phyloP scores from a whole-genome alignment of 768 basidiomycete species.

The Pleurotus ostreatus region DNA sequence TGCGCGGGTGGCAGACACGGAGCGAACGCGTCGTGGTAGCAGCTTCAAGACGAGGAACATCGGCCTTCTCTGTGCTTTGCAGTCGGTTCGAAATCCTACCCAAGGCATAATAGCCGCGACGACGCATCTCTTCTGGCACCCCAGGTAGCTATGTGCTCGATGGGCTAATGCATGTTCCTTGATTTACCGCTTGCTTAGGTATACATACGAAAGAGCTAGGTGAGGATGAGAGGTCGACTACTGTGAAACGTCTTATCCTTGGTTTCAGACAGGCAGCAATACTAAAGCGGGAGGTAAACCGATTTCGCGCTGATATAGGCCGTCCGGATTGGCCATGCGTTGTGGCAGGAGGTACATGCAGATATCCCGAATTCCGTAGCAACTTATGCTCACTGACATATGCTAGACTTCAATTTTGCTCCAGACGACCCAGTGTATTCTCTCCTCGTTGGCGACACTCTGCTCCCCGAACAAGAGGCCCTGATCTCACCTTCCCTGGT shows the following conservation, averaged over 20 bases:
- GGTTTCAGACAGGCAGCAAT: slow-evolving; percentile 69
- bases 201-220: slow-evolving; percentile 84
- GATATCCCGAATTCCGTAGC: not conserved
- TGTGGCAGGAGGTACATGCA: slow-evolving; percentile 71
- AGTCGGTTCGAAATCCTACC: slow-evolving; percentile 29
- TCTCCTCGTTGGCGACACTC: slow-evolving; percentile 57
- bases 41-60: slow-evolving; percentile 80
- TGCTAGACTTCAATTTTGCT: slow-evolving; percentile 83
- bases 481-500: slow-evolving; percentile 61
- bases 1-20: slow-evolving; percentile 35
- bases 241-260: not conserved
- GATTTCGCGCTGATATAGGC: slow-evolving; percentile 46
- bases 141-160: slow-evolving; percentile 46
- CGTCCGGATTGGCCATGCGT: slow-evolving; percentile 70
- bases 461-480: slow-evolving; percentile 53
- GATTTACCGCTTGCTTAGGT: slow-evolving; percentile 34
- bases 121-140: slow-evolving; percentile 96
- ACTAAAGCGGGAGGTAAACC: slow-evolving; percentile 57
- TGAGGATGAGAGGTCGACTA: slow-evolving; percentile 17
- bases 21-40: slow-evolving; percentile 39
- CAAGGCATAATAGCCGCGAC: slow-evolving; percentile 77
- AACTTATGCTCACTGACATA: not conserved
- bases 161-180: not conserved
- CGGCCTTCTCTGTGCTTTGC: slow-evolving; percentile 68
- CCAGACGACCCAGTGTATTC: slow-evolving; percentile 84